These are phyloP conservation scores for Glycine soja DNA, from an alignment of 306 rosid species.

Conservation along the genomic window DNA sequence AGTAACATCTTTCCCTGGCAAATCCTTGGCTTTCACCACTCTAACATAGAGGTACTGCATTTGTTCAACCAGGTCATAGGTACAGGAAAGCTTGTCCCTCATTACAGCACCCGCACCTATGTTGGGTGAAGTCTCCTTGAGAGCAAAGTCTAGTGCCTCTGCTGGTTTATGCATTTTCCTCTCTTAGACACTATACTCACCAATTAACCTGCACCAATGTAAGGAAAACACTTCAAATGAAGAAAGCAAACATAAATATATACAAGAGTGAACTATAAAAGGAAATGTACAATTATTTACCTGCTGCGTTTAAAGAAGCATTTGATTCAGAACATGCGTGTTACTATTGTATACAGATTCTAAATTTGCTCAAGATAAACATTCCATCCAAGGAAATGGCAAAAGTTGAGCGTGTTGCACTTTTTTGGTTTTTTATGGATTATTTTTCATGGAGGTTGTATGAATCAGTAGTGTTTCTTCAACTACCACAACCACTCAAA, in stretches of 20 bases:
- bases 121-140: conserved; percentile 80
- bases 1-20: conserved; percentile 76
- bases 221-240: conserved; percentile 24
- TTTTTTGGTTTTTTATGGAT: not conserved
- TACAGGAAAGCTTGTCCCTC: conserved; percentile 75
- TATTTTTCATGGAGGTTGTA: conserved; percentile 24
- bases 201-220: conserved; percentile 32
- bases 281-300: conserved; percentile 2
- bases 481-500: conserved; percentile 59
- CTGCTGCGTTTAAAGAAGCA: conserved; percentile 7
- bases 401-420: conserved; percentile 1
- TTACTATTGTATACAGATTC: not conserved
- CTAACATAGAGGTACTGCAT: conserved; percentile 83
- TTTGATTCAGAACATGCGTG: not conserved
- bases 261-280: not conserved
- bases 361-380: not conserved
- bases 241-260: conserved; percentile 15
- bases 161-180: conserved; percentile 71
- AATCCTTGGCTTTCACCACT: conserved; percentile 82
- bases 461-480: conserved; percentile 28
- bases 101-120: conserved; percentile 66
- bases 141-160: conserved; percentile 65
- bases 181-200: conserved; percentile 30
- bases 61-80: conserved; percentile 88
- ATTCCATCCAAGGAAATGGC: conserved; percentile 15